Evolutionary conservation across 257 asterid species (phyloP).

Genomic region (Solanum pimpinellifolium): DNA sequence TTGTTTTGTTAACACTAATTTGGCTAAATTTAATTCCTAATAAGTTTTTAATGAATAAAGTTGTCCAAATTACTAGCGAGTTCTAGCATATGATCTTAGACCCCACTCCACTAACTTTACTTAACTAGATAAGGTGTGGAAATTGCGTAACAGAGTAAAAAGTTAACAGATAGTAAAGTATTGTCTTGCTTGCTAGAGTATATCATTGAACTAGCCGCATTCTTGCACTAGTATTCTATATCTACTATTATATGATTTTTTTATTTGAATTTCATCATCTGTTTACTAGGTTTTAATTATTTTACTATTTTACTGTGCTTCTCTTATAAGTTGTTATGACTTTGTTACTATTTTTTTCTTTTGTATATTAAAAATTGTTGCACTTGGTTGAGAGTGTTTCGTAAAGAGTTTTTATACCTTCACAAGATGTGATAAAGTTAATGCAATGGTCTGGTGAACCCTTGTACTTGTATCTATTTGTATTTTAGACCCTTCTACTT

Average conservation of each 20-base stretch:
- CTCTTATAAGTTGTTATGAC: no score
- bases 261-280: no score
- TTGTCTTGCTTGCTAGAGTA: background rate
- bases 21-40: background rate
- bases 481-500: background rate
- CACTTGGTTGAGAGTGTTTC: background rate
- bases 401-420: no score
- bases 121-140: background rate
- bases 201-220: no score
- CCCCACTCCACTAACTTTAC: background rate
- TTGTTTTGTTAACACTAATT: background rate
- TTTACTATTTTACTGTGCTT: background rate
- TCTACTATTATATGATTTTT: no score
- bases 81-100: background rate
- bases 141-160: background rate
- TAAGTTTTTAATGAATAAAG: background rate
- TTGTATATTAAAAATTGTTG: background rate
- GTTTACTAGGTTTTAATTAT: no score
- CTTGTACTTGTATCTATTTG: no score
- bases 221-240: no score
- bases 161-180: no score
- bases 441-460: no score
- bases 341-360: no score
- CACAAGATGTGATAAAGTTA: background rate
- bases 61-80: background rate